These are phyloP conservation scores for Capsicum chinense DNA, from an alignment of 257 asterid genomes.

Conservation along the genomic window DNA sequence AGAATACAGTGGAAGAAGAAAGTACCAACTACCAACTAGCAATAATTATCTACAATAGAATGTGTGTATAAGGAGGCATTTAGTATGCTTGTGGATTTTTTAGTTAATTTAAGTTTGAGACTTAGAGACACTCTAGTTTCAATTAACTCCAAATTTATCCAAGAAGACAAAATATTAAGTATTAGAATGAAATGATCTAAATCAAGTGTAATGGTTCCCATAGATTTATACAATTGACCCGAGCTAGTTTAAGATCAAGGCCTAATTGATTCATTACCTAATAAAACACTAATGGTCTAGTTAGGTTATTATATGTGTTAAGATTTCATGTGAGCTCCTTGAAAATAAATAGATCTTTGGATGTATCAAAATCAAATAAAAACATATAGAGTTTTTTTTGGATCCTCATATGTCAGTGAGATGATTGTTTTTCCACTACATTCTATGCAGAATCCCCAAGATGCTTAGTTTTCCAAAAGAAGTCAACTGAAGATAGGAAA, in stretches of 20 bases:
- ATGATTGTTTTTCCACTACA: constrained; percentile 20
- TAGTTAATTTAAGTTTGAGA: not conserved
- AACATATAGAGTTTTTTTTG: constrained; percentile 1
- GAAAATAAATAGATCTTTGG: not conserved
- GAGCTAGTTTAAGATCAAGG: not conserved
- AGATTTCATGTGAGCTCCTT: not conserved
- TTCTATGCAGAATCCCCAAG: constrained; percentile 60
- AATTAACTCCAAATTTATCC: not conserved
- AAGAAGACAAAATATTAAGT: not conserved
- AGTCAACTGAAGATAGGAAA: constrained; percentile 66
- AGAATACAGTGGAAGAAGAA: not conserved
- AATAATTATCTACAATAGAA: constrained; percentile 10
- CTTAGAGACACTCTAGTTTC: not conserved
- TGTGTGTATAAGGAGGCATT: not conserved
- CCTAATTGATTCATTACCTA: constrained; percentile 7
- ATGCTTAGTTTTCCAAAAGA: constrained; percentile 70
- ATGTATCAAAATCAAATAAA: constrained; percentile 2
- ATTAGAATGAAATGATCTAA: not conserved
- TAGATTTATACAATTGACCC: too few species aligned
- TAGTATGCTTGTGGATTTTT: not conserved
- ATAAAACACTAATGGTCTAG: not conserved
- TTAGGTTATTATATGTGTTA: not conserved
- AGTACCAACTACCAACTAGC: not conserved
- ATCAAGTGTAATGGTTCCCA: not conserved
- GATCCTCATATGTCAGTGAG: constrained; percentile 5